Evolutionary conservation across 2,329 filamentous ascomycete genomes (phyloP).

Genomic region (Ascochyta rabiei): DNA sequence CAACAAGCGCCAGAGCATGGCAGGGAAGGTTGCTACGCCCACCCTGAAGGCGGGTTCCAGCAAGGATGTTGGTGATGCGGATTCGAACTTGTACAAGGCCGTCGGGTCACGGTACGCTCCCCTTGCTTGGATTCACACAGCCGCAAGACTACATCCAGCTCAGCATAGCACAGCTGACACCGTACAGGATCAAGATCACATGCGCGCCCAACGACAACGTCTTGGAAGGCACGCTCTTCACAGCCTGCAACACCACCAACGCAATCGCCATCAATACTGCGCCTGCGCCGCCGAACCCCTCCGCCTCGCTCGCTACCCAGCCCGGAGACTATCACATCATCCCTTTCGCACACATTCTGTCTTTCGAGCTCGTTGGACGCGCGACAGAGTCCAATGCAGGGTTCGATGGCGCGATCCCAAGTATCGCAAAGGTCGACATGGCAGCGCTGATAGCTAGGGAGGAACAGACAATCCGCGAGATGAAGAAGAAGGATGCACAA

Average conservation of each 20-base stretch:
- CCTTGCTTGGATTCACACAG: conserved; percentile 7
- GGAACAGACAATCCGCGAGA: conserved; percentile 60
- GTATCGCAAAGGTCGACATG: conserved; percentile 60
- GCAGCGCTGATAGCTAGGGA: conserved; percentile 62
- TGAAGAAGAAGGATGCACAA: conserved; percentile 63
- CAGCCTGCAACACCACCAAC: conserved; percentile 65
- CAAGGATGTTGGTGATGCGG: conserved; percentile 56
- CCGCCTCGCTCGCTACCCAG: conserved; percentile 47
- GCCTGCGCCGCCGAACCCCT: conserved; percentile 51
- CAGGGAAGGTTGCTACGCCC: conserved; percentile 60
- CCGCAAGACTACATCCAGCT: not conserved
- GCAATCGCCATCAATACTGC: conserved; percentile 66
- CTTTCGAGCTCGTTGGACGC: conserved; percentile 59
- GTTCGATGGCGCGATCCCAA: conserved; percentile 53
- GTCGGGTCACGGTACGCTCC: conserved; percentile 65
- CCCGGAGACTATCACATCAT: conserved; percentile 66
- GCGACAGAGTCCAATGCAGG: conserved; percentile 46
- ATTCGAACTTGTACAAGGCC: conserved; percentile 63
- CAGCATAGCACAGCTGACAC: conserved; percentile 20
- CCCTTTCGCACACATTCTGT: conserved; percentile 63
- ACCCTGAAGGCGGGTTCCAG: conserved; percentile 50
- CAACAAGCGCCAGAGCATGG: conserved; percentile 62
- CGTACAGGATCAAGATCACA: conserved; percentile 62
- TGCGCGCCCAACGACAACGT: conserved; percentile 59
- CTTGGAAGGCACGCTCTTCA: conserved; percentile 67